Evolutionary conservation across 1,139 yeast genomes (phyloP), one percentile per base, ranked within the genome.

Genomic region (Pichia sp.): DNA sequence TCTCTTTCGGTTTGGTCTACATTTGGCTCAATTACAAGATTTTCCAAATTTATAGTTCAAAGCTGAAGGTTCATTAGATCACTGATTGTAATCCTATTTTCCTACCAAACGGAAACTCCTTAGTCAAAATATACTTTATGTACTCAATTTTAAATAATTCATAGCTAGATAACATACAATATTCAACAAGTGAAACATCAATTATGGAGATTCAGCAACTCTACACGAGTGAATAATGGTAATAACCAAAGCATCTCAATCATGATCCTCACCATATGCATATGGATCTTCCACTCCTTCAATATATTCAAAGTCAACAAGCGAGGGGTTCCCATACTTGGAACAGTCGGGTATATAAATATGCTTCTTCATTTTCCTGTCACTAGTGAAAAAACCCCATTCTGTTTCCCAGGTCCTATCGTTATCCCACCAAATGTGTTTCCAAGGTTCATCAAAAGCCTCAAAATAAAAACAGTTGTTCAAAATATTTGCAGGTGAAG

Each of bases 391-490:
- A 11, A 85, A 59, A 0, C 90, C 90, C 90, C 90, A 85, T 61
- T 83, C 82, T 0, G 87, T 79, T 63, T 84, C 90, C 90, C 89
- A 84, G 54, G 67, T 68, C 51, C 75, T 72, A 4, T 73, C 73
- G 0, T 70, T 74, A 32, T 77, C 77, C 65, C 80, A 76, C 65
- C 77, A 82, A 0, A 79, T 67, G 52, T 69, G 67, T 60, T 84
- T 84, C 88, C 89, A 84, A 0, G 88, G 87, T 64, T 83, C 87
- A 68, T 85, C 90, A 68, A 83, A 84, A 0, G 87, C 90, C 64
- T 85, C 89, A 64, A 83, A 82, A 72, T 77, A 84, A 51, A 47
- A 72, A 15, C 50, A 38, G 13, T 49, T 26, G 31, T 55, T 50
- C 5, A 47, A 43, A n/a, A 51, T 45, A 7, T 51, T 41, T 1